phyloP scores from a whole-genome alignment of 164 flowering plant genomes.

The Macadamia tetraphylla region DNA sequence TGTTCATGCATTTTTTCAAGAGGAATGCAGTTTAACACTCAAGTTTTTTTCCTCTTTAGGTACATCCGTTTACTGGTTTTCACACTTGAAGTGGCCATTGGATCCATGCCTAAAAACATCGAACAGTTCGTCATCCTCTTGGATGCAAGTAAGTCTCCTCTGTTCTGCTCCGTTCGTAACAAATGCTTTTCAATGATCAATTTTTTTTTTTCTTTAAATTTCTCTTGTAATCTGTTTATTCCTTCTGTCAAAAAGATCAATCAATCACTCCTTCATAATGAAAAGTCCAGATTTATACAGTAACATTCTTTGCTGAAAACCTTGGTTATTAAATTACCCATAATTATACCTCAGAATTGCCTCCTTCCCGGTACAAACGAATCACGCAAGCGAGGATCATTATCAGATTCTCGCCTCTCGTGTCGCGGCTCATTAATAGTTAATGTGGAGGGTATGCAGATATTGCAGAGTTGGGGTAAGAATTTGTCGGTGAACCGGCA shows the following conservation, averaged over 20 bases:
- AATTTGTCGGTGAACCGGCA: constrained; percentile 24
- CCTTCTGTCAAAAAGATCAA: not conserved
- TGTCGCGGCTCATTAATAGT: constrained; percentile 1
- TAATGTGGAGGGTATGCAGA: no score
- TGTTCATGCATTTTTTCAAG: not conserved
- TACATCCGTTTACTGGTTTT: constrained; percentile 82
- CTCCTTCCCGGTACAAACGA: not conserved
- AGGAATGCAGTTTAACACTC: not conserved
- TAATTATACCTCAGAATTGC: not conserved
- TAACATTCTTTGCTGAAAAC: constrained; percentile 14
- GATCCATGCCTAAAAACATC: constrained; percentile 68
- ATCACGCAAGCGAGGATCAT: constrained; percentile 1
- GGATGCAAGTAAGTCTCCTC: constrained; percentile 77
- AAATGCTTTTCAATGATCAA: no score
- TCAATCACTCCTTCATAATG: not conserved
- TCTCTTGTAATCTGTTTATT: no score
- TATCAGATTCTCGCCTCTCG: not conserved
- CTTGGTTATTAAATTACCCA: constrained; percentile 1
- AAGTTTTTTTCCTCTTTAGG: constrained; percentile 26
- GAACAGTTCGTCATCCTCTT: constrained; percentile 83
- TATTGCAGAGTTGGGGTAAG: not conserved
- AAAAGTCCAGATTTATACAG: constrained; percentile 11
- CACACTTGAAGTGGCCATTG: constrained; percentile 88
- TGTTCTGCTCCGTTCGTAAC: no score
- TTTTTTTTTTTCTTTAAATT: no score